A percentile compares a stretch with the other conserved stretches of the same genome.
phyloP scores from a whole-genome alignment of 1,284 basidiomycete genomes.

The Ceratobasidium theobromae region DNA sequence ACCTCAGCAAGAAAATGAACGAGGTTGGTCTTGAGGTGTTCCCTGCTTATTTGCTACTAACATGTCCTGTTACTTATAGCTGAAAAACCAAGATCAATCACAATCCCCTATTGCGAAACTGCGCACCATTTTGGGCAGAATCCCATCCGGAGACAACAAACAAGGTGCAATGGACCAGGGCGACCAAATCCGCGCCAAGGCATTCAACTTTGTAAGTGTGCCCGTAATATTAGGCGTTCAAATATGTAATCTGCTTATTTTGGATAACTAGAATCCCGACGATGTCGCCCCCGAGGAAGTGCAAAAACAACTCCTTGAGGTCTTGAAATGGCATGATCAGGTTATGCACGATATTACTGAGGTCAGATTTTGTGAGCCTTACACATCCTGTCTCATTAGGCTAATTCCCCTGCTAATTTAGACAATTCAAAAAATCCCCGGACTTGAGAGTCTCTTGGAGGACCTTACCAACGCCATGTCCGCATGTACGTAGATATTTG shows the following conservation, averaged over 20 bases:
- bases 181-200: slow-evolving; percentile 56
- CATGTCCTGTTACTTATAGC: slow-evolving; percentile 39
- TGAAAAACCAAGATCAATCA: slow-evolving; percentile 42
- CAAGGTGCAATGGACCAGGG: slow-evolving; percentile 56
- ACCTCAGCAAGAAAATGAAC: slow-evolving; percentile 70
- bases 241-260: slow-evolving; percentile 26
- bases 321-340: slow-evolving; percentile 73
- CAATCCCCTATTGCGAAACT: slow-evolving; percentile 48
- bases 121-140: slow-evolving; percentile 54
- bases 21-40: slow-evolving; percentile 41
- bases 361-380: slow-evolving; percentile 37
- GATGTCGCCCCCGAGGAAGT: slow-evolving; percentile 70
- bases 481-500: slow-evolving; percentile 52
- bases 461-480: slow-evolving; percentile 63
- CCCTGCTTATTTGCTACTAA: not conserved
- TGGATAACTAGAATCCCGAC: slow-evolving; percentile 42
- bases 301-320: slow-evolving; percentile 62
- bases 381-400: slow-evolving; percentile 39
- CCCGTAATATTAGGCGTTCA: not conserved
- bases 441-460: slow-evolving; percentile 69
- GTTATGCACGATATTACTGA: slow-evolving; percentile 53
- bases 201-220: slow-evolving; percentile 54
- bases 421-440: slow-evolving; percentile 65
- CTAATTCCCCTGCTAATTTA: slow-evolving; percentile 43
- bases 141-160: slow-evolving; percentile 48